Base-by-base conservation (phyloP, 1,139 yeast species). In the Saccharomyces hybrid region DNA sequence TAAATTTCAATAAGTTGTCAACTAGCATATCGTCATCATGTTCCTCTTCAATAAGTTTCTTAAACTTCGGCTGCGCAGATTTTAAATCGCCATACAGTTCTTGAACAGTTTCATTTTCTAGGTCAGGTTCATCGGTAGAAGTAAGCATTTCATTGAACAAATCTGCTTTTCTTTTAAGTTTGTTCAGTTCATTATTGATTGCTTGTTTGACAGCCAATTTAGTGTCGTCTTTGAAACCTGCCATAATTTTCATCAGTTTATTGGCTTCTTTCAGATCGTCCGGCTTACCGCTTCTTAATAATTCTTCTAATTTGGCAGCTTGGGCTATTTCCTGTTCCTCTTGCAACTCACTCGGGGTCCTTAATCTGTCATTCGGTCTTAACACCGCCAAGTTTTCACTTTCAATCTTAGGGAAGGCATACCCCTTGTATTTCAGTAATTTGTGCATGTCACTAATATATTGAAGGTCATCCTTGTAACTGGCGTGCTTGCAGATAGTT, bases 391-490 rank as follows among this genome's bases (percentile, higher is more conserved):
- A 88, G 68, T 93, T 97, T 61, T 90, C 96, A 47, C 82, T 80
- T 69, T 86, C 87, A 59, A 93, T 83, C 66, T 89, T 96, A 8
- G 99, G 99, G 76, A 93, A 93, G 3, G 83, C 76, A 68, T 93
- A 93, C 4, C 99, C 87, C 71, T 93, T 95, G 71, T 87, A 88
- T 57, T 86, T 77, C 62, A 93, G 78, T 56, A 93, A 76, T 54
- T 98, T 78, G 75, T 90, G 96, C 99, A 93, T 95, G 69, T 95
- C 99, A 63, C 95, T 82, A 60, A 93, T 87, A 69, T 88, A 89
- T 8, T 90, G 93, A 65, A 93, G 77, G 70, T 93, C 99, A 50
- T 90, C 96, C 69, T 88, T 89, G 70, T 93, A 88, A 66, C 88
- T 81, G 44, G 96, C 84, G 53, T 95, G 89, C 65, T 86, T 84